Percentiles rank a stretch among this genome's conserved stretches.
phyloP scores from a whole-genome alignment of 1,139 yeast genomes.

The Protomyces inundatus region DNA sequence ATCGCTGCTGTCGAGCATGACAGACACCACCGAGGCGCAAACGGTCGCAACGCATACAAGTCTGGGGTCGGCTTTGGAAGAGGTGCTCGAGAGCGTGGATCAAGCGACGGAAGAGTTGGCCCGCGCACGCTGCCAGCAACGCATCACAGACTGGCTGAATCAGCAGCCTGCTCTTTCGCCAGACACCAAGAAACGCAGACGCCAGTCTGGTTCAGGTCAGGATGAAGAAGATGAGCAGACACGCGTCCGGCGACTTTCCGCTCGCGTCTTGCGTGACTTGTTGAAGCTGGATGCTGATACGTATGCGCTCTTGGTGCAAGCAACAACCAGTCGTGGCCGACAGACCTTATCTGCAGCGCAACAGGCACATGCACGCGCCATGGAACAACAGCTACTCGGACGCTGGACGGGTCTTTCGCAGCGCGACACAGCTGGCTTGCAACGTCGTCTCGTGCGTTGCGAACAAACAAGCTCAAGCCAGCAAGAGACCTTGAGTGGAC shows the following conservation, averaged over 20 bases:
- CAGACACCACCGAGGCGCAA: neutral
- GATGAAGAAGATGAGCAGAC: neutral
- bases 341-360: neutral
- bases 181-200: neutral
- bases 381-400: neutral
- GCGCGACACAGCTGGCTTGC: neutral
- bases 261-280: neutral
- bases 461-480: neutral
- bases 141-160: constrained; percentile 20
- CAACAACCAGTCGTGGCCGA: neutral
- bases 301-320: neutral
- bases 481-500: neutral
- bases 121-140: constrained; percentile 11
- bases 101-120: constrained; percentile 9
- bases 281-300: neutral
- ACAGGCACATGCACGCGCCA: neutral
- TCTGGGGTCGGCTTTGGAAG: constrained; percentile 11
- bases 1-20: neutral
- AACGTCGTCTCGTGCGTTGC: neutral
- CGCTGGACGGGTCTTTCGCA: neutral
- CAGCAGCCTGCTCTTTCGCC: neutral
- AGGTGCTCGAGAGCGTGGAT: constrained; percentile 22
- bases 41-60: neutral
- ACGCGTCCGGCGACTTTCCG: neutral
- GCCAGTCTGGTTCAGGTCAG: too few relatives aligned